phyloP scores from a whole-genome alignment of 495 filamentous ascomycete genomes.

The Ascobolus immersus region DNA sequence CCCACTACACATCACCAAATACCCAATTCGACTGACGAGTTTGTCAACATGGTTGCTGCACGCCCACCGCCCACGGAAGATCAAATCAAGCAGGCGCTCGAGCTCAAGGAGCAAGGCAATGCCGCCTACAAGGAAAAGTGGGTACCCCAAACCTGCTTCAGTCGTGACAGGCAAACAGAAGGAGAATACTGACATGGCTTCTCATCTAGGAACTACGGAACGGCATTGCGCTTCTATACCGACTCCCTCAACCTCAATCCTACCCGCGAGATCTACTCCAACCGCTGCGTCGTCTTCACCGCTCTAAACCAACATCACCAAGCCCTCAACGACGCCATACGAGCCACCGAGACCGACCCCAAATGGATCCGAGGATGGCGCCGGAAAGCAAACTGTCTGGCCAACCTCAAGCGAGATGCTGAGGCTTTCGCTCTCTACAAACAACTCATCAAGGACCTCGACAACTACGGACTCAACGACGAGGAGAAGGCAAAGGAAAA shows the following conservation, averaged over 20 bases:
- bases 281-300: conserved; percentile 10
- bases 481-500: conserved; percentile 8
- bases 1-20: too few species aligned
- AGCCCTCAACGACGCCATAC: conserved; percentile 12
- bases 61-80: conserved; percentile 12
- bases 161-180: neutral
- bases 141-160: neutral
- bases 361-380: conserved; percentile 13
- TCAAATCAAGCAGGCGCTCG: conserved; percentile 10
- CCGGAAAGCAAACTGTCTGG: conserved; percentile 12
- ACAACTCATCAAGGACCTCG: conserved; percentile 7
- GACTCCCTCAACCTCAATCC: conserved; percentile 11
- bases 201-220: conserved; percentile 6
- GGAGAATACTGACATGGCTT: neutral
- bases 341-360: conserved; percentile 10
- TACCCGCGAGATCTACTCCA: conserved; percentile 10
- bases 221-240: conserved; percentile 12
- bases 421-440: conserved; percentile 8
- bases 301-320: conserved; percentile 10
- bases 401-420: conserved; percentile 7
- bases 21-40: too few species aligned
- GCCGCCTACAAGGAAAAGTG: conserved; percentile 10
- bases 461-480: conserved; percentile 1
- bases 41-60: too few species aligned
- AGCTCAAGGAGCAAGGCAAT: conserved; percentile 11